Base-by-base conservation (phyloP, 345 rosid genomes). In the Camelina neglecta region DNA sequence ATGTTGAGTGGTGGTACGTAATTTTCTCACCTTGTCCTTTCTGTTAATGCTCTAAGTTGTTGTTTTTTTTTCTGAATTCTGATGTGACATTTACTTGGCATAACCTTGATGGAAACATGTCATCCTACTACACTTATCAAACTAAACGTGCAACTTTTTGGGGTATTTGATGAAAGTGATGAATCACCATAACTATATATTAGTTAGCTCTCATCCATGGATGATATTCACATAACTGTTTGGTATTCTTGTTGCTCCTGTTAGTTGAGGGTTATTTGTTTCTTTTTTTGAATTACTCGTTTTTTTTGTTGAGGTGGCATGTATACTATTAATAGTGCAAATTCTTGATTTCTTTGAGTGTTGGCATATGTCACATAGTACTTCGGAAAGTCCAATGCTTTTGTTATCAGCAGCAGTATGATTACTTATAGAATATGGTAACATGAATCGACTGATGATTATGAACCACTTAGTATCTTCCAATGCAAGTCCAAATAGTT, bases 1-100 rank as follows among this genome's bases (percentile, higher is more conserved):
- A 92, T 75, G 75, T 84, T 69, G 99, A 95, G 78, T 92, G 97
- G 99, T 95, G 99, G 99, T 95, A 84, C 74, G 99, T 83, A 49
- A 29, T 16, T 45, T 53, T 50, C 74, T 16, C 51, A 71, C 69
- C 39, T 78, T 35, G 1, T 18, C 31, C 1, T 64, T 55, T 42
- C 11, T 72, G 24, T 72, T 58, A 39, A 65, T 66, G 31, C 31
- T 33, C 20, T 60, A 8, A n/a, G 55, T 67, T 67, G 26, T 50
- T 18, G 0, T 60, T 51, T 44, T 53, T 44, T 53, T 29, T 29
- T 29, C 31, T 29, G 31, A 29, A 29, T 29, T 54, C 8, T 41
- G 56, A 39, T 72, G 41, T 20, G 48, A 75, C 68, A 16, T 5
- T 23, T 24, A 12, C 20, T 44, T 41, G 64, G 50, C 41, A 61